Conservation (phyloP, 2,329 filamentous ascomycete species). For the Davidsoniella virescens region DNA sequence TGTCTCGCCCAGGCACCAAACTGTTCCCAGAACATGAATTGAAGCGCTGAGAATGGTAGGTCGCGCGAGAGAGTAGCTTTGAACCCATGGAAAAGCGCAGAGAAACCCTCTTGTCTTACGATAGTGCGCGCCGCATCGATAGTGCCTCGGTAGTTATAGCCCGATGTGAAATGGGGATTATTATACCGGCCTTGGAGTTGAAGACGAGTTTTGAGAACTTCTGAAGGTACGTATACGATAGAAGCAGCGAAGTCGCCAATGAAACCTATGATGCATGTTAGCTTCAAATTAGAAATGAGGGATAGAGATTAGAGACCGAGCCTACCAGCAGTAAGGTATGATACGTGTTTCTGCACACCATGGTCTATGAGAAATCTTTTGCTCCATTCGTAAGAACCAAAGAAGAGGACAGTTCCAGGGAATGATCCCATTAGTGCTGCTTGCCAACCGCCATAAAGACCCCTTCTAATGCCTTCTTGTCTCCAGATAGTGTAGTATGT, state of each 20-base stretch:
- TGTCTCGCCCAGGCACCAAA: slow-evolving; percentile 66
- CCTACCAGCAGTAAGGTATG: slow-evolving; percentile 71
- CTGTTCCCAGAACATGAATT: slow-evolving; percentile 98
- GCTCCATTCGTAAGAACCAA: slow-evolving; percentile 89
- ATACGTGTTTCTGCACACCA: slow-evolving; percentile 64
- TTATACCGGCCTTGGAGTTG: slow-evolving; percentile 91
- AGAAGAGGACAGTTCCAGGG: slow-evolving; percentile 85
- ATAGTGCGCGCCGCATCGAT: slow-evolving; percentile 76
- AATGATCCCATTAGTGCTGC: slow-evolving; percentile 87
- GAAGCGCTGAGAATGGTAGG: slow-evolving; percentile 84
- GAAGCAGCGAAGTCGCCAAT: slow-evolving; percentile 84
- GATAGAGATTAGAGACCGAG: slow-evolving; percentile 13
- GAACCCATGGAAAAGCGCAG: slow-evolving; percentile 89
- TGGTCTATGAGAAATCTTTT: slow-evolving; percentile 77
- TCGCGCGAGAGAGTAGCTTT: slow-evolving; percentile 90
- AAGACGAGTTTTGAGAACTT: slow-evolving; percentile 92
- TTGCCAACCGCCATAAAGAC: slow-evolving; percentile 83
- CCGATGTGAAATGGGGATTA: slow-evolving; percentile 83
- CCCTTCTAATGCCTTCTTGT: slow-evolving; percentile 74
- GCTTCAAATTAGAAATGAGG: neutral
- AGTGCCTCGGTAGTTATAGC: slow-evolving; percentile 88
- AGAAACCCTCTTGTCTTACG: slow-evolving; percentile 61
- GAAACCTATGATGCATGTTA: slow-evolving; percentile 43
- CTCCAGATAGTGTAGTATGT: slow-evolving; percentile 87
- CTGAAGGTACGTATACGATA: slow-evolving; percentile 86